These are phyloP conservation scores for Cystoisospora suis DNA, from an alignment of 169 alveolate genomes.

Conservation along the genomic window DNA sequence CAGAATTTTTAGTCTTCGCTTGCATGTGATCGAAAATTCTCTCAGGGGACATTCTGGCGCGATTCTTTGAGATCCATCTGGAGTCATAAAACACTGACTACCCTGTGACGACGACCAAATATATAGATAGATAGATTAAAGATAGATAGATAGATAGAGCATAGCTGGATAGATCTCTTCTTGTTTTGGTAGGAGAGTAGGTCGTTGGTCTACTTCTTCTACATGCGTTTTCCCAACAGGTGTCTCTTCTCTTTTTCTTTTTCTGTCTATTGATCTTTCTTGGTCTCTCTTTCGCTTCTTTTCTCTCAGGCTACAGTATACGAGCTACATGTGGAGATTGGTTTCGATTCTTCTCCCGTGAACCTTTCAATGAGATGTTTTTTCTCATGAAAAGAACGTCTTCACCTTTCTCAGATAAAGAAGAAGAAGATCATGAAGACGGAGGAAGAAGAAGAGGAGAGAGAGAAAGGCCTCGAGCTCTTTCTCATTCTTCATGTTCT, in stretches of 20 bases:
- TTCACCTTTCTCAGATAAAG: not conserved
- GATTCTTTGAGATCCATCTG: too few species aligned
- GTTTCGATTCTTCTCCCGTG: constrained; percentile 33
- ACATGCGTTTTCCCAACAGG: not conserved
- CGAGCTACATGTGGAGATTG: constrained; percentile 39
- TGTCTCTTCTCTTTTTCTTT: not conserved
- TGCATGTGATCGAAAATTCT: too few species aligned
- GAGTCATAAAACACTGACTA: too few species aligned
- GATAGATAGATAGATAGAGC: too few species aligned
- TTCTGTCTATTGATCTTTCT: not conserved
- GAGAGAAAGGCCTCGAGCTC: not conserved
- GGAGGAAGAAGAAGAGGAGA: not conserved
- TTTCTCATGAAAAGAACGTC: constrained; percentile 2
- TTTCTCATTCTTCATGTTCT: too few species aligned
- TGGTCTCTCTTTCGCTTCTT: not conserved
- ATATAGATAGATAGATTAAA: too few species aligned
- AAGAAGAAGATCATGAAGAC: constrained; percentile 23
- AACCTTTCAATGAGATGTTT: constrained; percentile 49
- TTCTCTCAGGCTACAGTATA: constrained; percentile 9
- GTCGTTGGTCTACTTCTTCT: not conserved
- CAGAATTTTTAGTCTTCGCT: too few species aligned
- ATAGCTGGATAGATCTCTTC: too few species aligned
- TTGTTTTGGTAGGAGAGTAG: too few species aligned
- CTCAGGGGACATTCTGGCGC: too few species aligned
- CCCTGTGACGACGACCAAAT: too few species aligned